These are phyloP conservation scores for Pythium aristosporum DNA, from an alignment of 352 stramenopile species.

Conservation along the genomic window DNA sequence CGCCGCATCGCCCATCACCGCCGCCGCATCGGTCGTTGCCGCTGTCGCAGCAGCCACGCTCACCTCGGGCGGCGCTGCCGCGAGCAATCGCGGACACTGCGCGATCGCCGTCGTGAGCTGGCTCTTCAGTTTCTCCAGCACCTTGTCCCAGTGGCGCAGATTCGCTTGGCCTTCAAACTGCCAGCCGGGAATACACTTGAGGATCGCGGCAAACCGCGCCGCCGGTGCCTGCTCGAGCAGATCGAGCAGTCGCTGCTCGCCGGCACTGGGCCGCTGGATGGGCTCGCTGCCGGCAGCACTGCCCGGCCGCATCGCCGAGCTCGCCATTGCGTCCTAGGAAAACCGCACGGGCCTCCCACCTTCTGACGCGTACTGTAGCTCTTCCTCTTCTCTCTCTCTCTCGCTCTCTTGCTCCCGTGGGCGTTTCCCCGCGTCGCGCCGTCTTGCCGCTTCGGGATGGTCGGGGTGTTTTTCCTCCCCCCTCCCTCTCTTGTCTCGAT, in stretches of 20 bases:
- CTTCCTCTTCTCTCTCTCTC: too few species aligned
- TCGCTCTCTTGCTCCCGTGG: background rate
- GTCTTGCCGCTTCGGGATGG: background rate
- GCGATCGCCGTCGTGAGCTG: slow-evolving; percentile 46
- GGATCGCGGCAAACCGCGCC: slow-evolving; percentile 45
- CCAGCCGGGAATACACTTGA: slow-evolving; percentile 75
- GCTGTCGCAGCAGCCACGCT: background rate
- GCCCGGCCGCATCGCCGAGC: slow-evolving; percentile 2
- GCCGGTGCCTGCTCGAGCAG: slow-evolving; percentile 50
- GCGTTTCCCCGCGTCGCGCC: background rate
- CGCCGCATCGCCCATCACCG: slow-evolving; percentile 2
- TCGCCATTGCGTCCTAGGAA: slow-evolving; percentile 3
- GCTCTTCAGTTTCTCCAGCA: slow-evolving; percentile 58
- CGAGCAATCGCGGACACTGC: slow-evolving; percentile 43
- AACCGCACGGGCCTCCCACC: too few species aligned
- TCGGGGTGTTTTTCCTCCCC: slow-evolving; percentile 1
- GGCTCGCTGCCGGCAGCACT: slow-evolving; percentile 11
- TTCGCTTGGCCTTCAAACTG: slow-evolving; percentile 81
- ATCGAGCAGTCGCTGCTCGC: slow-evolving; percentile 65
- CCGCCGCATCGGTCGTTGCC: background rate
- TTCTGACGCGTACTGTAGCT: too few species aligned
- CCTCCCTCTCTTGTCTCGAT: background rate
- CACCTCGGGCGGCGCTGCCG: slow-evolving; percentile 26
- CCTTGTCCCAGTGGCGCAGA: slow-evolving; percentile 58
- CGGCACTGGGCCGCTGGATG: slow-evolving; percentile 35